Conservation (phyloP, 805 yeast genomes). For the Yarrowia osloensis region DNA sequence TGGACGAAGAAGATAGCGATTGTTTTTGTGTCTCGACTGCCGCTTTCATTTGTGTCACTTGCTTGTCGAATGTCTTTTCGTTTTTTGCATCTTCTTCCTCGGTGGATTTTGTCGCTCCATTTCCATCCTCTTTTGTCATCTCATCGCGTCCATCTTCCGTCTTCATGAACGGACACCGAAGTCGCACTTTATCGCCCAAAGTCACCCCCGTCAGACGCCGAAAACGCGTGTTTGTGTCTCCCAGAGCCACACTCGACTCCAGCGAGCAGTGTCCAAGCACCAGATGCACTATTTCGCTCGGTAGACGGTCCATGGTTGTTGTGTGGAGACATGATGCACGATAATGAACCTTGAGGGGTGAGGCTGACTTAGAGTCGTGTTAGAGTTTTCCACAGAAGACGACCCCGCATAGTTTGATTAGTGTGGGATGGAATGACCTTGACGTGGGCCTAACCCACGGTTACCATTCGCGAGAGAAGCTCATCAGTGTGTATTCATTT, state of each 20-base stretch:
- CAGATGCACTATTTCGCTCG: not conserved
- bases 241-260: not conserved
- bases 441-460: too few species aligned
- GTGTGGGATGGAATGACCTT: too few species aligned
- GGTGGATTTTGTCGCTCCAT: too few species aligned
- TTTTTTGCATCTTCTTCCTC: too few species aligned
- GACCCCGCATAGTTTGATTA: too few species aligned
- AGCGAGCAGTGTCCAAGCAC: not conserved
- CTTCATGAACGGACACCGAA: not conserved
- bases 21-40: too few species aligned
- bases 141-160: too few species aligned
- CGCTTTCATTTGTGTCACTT: too few species aligned
- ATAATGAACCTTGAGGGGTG: not conserved
- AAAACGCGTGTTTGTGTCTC: not conserved
- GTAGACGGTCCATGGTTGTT: not conserved
- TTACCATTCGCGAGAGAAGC: too few species aligned
- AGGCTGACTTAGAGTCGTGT: not conserved
- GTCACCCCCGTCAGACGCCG: not conserved
- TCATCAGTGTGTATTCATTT: too few species aligned
- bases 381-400: not conserved
- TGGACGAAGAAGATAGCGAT: not conserved
- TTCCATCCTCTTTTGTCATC: too few species aligned
- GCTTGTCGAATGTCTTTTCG: too few species aligned
- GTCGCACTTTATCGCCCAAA: not conserved
- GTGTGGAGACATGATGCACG: slow-evolving; percentile 3